Base-by-base conservation (phyloP, 805 yeast species). In the Suhomyces kilbournensis region DNA sequence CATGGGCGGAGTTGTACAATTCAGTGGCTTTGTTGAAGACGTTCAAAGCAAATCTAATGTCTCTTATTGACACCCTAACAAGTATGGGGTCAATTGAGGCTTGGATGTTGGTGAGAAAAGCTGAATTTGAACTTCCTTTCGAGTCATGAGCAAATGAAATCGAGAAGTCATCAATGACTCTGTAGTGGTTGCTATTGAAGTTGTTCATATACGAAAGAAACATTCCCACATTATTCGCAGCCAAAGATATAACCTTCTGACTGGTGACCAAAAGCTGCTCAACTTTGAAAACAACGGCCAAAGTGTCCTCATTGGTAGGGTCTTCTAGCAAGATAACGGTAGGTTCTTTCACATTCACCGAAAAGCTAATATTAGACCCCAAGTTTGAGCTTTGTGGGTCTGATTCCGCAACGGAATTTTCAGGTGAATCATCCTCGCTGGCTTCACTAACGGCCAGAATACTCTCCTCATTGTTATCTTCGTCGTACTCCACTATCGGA, bases 101-200 rank as follows among this genome's bases (percentile, higher is more conserved):
- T 51, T 85, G 85, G 9, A 91, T 77, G 34, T 78, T 74, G 0
- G 96, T 85, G 48, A 90, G 64, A 47, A 80, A 76, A 19, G 80
- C 80, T 0, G 81, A 79, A 0, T 76, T 63, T 0, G 85, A 79
- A 0, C 96, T 83, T 4, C 86, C 86, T 44, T 90, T 75, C 7
- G 81, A 76, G 62, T 93, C 97, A 51, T 88, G 70, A 0, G 90
- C 81, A 51, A 88, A 76, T 1, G 91, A 83, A 2, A 90, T 71
- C 1, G 96, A 87, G 67, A 93, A 94, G 60, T 94, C 97, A 67
- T 94, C 97, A 53, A 94, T 76, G 26, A 94, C 79, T 50, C 97
- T 74, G 48, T 91, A 73, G 49, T 85, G 76, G 50, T 78, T 78
- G 9, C 79, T 78, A n/a, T 85, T 85, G 48, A 76, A 78, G 4